Percentiles rank a stretch among this genome's conserved stretches.
Conservation (phyloP, 306 rosid genomes). For the Inga oerstediana region DNA sequence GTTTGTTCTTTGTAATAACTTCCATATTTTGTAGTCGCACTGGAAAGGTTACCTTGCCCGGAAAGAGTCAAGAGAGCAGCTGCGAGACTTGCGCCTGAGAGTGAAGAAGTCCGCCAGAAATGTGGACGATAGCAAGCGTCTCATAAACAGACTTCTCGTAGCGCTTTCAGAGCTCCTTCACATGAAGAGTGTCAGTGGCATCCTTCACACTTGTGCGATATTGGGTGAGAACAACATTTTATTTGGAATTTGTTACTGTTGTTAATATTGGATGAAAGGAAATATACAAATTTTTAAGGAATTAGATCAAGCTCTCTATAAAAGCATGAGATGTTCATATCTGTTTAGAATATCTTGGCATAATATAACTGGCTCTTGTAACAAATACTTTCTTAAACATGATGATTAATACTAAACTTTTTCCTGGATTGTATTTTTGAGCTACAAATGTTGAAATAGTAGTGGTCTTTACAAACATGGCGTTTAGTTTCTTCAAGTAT, state of each 20-base stretch:
- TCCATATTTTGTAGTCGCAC: slow-evolving; percentile 50
- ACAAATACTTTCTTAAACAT: not conserved
- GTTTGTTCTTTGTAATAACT: not conserved
- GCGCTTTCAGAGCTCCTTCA: slow-evolving; percentile 60
- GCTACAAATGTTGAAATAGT: not conserved
- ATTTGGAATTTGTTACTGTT: slow-evolving; percentile 14
- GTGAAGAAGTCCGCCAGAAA: slow-evolving; percentile 68
- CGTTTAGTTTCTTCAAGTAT: not conserved
- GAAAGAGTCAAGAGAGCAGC: slow-evolving; percentile 60
- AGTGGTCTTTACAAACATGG: not conserved
- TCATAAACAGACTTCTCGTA: slow-evolving; percentile 67
- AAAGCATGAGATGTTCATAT: not conserved
- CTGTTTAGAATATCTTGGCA: not conserved
- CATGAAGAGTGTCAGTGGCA: slow-evolving; percentile 63
- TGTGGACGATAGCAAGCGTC: slow-evolving; percentile 83
- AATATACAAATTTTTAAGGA: not conserved
- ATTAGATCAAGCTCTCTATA: not conserved
- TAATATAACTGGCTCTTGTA: not conserved
- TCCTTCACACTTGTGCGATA: slow-evolving; percentile 79
- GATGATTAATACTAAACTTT: not conserved
- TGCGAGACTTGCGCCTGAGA: slow-evolving; percentile 73
- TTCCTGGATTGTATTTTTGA: not conserved
- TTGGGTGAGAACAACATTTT: slow-evolving; percentile 56
- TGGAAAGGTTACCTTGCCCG: slow-evolving; percentile 87
- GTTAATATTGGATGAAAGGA: not conserved